Conservation (phyloP, 805 yeast genomes). For the Candida pini region DNA sequence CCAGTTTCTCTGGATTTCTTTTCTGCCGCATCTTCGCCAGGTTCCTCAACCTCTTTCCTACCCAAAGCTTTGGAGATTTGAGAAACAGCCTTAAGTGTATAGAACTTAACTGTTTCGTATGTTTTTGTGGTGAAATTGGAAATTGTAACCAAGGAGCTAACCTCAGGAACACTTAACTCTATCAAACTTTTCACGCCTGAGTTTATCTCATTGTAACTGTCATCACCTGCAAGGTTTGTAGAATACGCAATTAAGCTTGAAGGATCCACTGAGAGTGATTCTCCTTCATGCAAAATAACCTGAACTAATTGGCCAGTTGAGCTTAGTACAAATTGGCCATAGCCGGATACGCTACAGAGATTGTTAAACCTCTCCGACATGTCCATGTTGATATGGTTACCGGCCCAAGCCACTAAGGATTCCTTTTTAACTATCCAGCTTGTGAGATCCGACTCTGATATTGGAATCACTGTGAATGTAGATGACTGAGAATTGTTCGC, state of each 20-base stretch:
- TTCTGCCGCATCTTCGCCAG: too few species aligned
- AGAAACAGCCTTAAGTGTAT: too few species aligned
- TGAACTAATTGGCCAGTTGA: conserved; percentile 36
- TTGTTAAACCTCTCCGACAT: conserved; percentile 4
- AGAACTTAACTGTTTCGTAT: too few species aligned
- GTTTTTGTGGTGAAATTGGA: not conserved
- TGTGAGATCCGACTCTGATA: conserved; percentile 14
- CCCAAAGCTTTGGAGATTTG: too few species aligned
- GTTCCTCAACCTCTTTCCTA: too few species aligned
- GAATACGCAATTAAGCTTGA: conserved; percentile 35
- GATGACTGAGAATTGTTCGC: conserved; percentile 31
- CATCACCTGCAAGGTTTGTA: not conserved
- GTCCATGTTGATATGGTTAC: conserved; percentile 27
- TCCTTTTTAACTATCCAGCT: conserved; percentile 35
- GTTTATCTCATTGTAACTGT: conserved; percentile 5
- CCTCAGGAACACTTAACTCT: conserved; percentile 21
- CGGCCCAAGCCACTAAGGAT: conserved; percentile 43
- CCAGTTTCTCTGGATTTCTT: too few species aligned
- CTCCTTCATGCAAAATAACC: conserved; percentile 30
- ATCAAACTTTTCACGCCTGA: conserved; percentile 15
- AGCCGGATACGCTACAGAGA: conserved; percentile 24
- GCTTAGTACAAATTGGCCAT: conserved; percentile 35
- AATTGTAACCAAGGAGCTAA: conserved; percentile 6
- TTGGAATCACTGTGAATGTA: conserved; percentile 31
- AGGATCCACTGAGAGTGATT: conserved; percentile 34